phyloP scores from a whole-genome alignment of 2,329 filamentous ascomycete genomes.

The Fusarium sp. region DNA sequence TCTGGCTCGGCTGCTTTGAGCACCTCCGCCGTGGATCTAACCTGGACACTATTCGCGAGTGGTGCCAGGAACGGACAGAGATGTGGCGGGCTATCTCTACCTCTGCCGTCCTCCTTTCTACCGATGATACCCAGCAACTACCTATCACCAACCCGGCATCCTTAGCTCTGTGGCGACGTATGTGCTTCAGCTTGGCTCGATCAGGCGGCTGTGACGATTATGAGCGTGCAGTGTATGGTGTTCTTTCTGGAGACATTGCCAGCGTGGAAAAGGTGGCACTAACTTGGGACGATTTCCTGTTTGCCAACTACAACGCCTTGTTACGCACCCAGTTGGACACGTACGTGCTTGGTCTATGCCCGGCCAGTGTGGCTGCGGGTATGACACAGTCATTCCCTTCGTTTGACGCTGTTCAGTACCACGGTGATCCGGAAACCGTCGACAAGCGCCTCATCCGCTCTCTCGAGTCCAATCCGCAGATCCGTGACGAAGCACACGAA shows the following conservation, averaged over 20 bases:
- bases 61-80: conserved; percentile 86
- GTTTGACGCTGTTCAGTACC: conserved; percentile 70
- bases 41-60: conserved; percentile 77
- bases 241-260: conserved; percentile 83
- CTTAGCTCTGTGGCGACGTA: conserved; percentile 75
- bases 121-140: conserved; percentile 54
- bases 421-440: conserved; percentile 62
- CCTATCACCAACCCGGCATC: conserved; percentile 53
- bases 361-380: conserved; percentile 61
- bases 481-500: conserved; percentile 64
- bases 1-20: conserved; percentile 95
- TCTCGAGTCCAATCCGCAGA: conserved; percentile 64
- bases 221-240: conserved; percentile 87
- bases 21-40: conserved; percentile 85
- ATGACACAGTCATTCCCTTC: conserved; percentile 66
- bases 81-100: conserved; percentile 88
- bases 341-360: conserved; percentile 66
- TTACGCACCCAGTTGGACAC: conserved; percentile 80
- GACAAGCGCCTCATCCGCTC: conserved; percentile 66
- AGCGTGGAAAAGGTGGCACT: conserved; percentile 79
- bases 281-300: conserved; percentile 86
- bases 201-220: conserved; percentile 75
- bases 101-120: conserved; percentile 71
- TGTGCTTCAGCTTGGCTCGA: conserved; percentile 75
- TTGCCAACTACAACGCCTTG: conserved; percentile 86